Percentiles rank a stretch among this genome's conserved stretches.
Evolutionary conservation across 345 rosid genomes (phyloP).

Genomic region (Cardamine chenopodiifolia): DNA sequence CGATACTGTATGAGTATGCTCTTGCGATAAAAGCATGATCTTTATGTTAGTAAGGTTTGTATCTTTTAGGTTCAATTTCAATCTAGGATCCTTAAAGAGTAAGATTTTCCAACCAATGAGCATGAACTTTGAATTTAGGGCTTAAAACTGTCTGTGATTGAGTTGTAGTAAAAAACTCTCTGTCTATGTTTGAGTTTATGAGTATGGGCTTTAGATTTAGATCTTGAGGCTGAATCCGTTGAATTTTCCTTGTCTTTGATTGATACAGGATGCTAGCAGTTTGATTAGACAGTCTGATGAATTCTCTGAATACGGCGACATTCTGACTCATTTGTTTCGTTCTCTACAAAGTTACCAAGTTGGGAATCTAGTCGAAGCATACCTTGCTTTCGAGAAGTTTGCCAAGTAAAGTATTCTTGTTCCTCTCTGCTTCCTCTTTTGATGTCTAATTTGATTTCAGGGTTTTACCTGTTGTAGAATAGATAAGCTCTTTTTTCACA

Average conservation of each 20-base stretch:
- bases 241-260: background rate
- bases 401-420: constrained; percentile 55
- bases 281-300: constrained; percentile 78
- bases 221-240: background rate
- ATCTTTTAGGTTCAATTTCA: constrained; percentile 16
- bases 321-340: constrained; percentile 67
- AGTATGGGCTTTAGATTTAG: constrained; percentile 12
- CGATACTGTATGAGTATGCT: background rate
- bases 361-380: constrained; percentile 74
- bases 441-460: background rate
- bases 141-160: background rate
- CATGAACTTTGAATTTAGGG: background rate
- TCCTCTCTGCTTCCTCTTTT: constrained; percentile 13
- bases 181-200: constrained; percentile 19
- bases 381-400: constrained; percentile 78
- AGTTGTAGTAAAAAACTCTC: background rate
- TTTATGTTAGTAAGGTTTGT: constrained; percentile 13
- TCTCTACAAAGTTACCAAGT: constrained; percentile 70
- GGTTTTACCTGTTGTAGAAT: background rate
- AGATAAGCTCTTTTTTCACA: background rate
- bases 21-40: background rate
- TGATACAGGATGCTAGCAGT: constrained; percentile 66
- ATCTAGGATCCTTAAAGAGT: background rate
- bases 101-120: background rate
- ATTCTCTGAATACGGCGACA: constrained; percentile 71